Conservation (phyloP, 169 alveolate species). For the Sarcocystis neurona region DNA sequence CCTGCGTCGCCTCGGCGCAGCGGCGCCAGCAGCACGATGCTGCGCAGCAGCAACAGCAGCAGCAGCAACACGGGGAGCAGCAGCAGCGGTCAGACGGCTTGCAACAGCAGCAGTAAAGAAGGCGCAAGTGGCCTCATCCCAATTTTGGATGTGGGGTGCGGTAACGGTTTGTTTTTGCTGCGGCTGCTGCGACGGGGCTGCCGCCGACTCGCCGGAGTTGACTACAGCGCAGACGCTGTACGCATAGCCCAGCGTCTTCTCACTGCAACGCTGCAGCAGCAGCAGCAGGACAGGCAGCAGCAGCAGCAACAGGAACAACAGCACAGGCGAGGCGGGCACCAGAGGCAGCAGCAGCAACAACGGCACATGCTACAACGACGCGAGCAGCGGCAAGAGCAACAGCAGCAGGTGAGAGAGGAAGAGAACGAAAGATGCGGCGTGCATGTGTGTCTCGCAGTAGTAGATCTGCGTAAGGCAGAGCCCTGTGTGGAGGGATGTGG, state of each 20-base stretch:
- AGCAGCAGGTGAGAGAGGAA: no score
- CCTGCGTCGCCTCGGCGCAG: background rate
- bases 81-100: no score
- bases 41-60: no score
- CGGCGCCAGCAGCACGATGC: no score
- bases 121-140: conserved; percentile 38
- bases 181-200: conserved; percentile 57
- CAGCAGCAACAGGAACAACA: background rate
- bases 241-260: conserved; percentile 30
- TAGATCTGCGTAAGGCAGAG: no score
- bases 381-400: no score
- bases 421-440: no score
- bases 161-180: conserved; percentile 47
- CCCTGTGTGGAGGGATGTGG: no score
- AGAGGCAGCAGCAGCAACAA: background rate
- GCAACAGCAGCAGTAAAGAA: conserved; percentile 31
- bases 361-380: no score
- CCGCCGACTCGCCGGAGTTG: conserved; percentile 48
- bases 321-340: background rate
- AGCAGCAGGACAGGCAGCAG: background rate
- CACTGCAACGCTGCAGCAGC: background rate
- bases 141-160: conserved; percentile 54
- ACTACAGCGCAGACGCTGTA: conserved; percentile 43
- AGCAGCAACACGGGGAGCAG: no score
- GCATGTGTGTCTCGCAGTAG: no score